Conservation (phyloP, 2,329 filamentous ascomycete species). For the Diplocarpon rosae region DNA sequence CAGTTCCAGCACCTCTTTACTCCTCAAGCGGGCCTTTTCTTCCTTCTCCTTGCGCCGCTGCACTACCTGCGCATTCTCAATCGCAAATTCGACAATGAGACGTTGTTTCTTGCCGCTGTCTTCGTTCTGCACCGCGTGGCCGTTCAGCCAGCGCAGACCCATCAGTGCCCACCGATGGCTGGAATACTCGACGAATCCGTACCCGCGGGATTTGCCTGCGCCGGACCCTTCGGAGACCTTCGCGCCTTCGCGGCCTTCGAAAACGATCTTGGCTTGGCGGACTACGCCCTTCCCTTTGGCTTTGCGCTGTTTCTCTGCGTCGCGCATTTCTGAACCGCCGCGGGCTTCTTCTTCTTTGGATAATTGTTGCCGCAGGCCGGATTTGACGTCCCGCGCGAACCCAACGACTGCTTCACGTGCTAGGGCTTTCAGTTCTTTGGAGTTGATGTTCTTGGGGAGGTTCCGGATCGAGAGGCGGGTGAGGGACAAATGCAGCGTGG, state of each 20-base stretch:
- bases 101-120: slow-evolving; percentile 70
- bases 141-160: slow-evolving; percentile 89
- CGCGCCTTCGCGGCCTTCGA: slow-evolving; percentile 73
- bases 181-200: slow-evolving; percentile 95
- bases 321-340: slow-evolving; percentile 68
- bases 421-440: slow-evolving; percentile 83
- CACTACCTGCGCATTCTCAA: slow-evolving; percentile 97
- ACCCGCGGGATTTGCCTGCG: slow-evolving; percentile 77
- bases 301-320: slow-evolving; percentile 70
- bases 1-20: slow-evolving; percentile 26
- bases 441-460: slow-evolving; percentile 69
- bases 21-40: slow-evolving; percentile 37
- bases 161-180: slow-evolving; percentile 91
- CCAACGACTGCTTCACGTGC: slow-evolving; percentile 88
- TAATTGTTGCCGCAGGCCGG: slow-evolving; percentile 61
- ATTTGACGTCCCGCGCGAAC: slow-evolving; percentile 83
- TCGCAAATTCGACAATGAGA: slow-evolving; percentile 91
- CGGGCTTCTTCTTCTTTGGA: slow-evolving; percentile 83
- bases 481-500: slow-evolving; percentile 75
- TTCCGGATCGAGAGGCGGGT: slow-evolving; percentile 89
- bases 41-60: slow-evolving; percentile 60
- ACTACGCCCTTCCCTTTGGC: slow-evolving; percentile 79
- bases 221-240: slow-evolving; percentile 71
- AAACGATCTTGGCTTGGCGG: slow-evolving; percentile 88
- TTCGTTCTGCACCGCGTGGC: slow-evolving; percentile 47